Evolutionary conservation across 352 stramenopile genomes (phyloP).

Genomic region (Globisporangium iwayamae): DNA sequence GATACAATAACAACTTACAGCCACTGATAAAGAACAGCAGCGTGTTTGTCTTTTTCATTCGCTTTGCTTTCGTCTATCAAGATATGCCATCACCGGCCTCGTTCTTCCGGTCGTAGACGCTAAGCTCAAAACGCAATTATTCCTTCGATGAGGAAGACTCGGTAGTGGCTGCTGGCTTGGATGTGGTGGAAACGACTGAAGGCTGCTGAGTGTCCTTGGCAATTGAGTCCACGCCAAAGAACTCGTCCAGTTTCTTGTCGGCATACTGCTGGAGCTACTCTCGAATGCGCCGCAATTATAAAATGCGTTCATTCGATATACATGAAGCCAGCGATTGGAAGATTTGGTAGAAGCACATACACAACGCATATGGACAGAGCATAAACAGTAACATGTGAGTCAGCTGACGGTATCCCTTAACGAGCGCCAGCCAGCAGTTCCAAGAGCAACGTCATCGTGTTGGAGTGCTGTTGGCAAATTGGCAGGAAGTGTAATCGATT

Average conservation of each 20-base stretch:
- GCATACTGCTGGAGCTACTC: constrained; percentile 69
- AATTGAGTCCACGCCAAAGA: constrained; percentile 82
- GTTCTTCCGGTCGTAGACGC: not conserved
- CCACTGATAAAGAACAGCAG: not conserved
- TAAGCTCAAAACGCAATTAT: not conserved
- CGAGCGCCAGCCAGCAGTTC: not conserved
- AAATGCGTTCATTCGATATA: not conserved
- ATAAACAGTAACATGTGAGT: not conserved
- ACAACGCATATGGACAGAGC: not conserved
- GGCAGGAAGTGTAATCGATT: not conserved
- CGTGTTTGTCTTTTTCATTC: not conserved
- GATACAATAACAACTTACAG: not conserved
- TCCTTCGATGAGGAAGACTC: constrained; percentile 1
- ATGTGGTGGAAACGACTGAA: not conserved
- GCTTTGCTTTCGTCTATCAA: not conserved
- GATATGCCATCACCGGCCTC: not conserved
- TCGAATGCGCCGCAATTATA: too few species aligned
- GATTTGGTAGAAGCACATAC: not conserved
- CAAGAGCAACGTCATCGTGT: not conserved
- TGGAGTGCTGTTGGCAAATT: not conserved
- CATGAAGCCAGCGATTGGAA: not conserved
- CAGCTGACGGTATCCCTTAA: not conserved
- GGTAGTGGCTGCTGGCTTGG: not conserved
- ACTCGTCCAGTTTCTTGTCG: constrained; percentile 81
- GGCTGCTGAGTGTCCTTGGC: constrained; percentile 11